Base-by-base conservation (phyloP, 1,139 yeast genomes). In the Scheffersomyces quercinus region DNA sequence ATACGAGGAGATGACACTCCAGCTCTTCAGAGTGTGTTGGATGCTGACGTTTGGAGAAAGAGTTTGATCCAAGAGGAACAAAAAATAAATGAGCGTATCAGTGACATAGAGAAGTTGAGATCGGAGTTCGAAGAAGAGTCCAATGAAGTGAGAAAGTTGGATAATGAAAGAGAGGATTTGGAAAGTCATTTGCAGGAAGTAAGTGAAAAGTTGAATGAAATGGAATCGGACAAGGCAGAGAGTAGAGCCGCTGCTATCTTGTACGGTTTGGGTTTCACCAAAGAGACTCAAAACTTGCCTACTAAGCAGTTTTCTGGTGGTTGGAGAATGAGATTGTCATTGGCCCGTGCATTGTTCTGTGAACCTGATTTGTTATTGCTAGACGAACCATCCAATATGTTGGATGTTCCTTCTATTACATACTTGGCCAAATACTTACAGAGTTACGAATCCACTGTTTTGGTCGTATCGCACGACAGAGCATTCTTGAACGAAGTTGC, bases 281-380 rank as follows among this genome's bases (percentile, higher is more conserved):
- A 82, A 51, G 96, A 88, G 59, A 80, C 97, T 5, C 99, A 93
- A 64, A 70, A 73, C 41, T 75, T 75, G 47, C 83, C 97, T 20
- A 90, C 98, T 9, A 91, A 89, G 56, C 80, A 93, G 29, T 93
- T 93, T 65, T 90, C 97, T 43, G 99, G 99, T 80, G 99, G 99
- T 83, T 93, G 99, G 99, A 85, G 99, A 80, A 93, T 93, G 99
- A 86, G 99, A 75, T 79, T 93, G 53, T 88, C 98, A n/a, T 78
- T 93, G 50, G 99, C 99, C 3, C 82, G 99, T 70, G 99, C 99
- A 0, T 79, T 93, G 64, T 93, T 93, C 77, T 93, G 97, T 77
- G 87, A 88, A 64, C 99, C 99, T 0, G 99, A 95, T 65, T 76
- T 93, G 53, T 75, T 93, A 54, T 73, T 93, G 60, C 77, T 93